A percentile compares a stretch with the other conserved stretches of the same genome.
phyloP scores from a whole-genome alignment of 345 rosid species.

The Populus deltoides region DNA sequence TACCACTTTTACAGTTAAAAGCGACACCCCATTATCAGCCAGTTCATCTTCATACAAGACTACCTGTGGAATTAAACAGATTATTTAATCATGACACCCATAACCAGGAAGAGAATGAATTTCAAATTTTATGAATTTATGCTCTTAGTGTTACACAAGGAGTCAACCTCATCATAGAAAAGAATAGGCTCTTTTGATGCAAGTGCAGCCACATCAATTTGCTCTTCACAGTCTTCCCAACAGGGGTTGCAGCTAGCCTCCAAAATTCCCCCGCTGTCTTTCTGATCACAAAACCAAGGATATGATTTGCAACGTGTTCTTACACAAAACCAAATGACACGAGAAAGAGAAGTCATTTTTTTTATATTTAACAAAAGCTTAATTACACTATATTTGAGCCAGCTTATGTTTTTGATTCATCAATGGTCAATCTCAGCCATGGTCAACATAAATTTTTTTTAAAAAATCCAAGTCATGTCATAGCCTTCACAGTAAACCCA shows the following conservation, averaged over 20 bases:
- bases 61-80: conserved; percentile 49
- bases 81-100: conserved; percentile 11
- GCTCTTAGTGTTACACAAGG: not conserved
- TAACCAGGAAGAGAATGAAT: not conserved
- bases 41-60: conserved; percentile 95
- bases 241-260: conserved; percentile 32
- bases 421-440: not conserved
- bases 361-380: not conserved
- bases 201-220: conserved; percentile 69
- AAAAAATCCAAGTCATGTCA: not conserved
- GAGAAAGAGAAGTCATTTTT: not conserved
- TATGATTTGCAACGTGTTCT: not conserved
- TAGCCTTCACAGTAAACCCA: not conserved
- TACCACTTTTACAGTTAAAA: conserved; percentile 95
- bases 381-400: not conserved
- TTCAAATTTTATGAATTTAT: not conserved
- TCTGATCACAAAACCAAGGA: conserved; percentile 30
- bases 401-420: not conserved
- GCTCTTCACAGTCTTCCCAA: conserved; percentile 86
- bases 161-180: conserved; percentile 84
- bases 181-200: conserved; percentile 92
- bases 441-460: not conserved
- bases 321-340: not conserved
- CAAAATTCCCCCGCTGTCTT: conserved; percentile 23
- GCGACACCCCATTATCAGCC: conserved; percentile 90